Percentiles rank a stretch among this genome's conserved stretches.
Evolutionary conservation across 352 stramenopile species (phyloP).

Genomic region (Thraustotheca clavata): DNA sequence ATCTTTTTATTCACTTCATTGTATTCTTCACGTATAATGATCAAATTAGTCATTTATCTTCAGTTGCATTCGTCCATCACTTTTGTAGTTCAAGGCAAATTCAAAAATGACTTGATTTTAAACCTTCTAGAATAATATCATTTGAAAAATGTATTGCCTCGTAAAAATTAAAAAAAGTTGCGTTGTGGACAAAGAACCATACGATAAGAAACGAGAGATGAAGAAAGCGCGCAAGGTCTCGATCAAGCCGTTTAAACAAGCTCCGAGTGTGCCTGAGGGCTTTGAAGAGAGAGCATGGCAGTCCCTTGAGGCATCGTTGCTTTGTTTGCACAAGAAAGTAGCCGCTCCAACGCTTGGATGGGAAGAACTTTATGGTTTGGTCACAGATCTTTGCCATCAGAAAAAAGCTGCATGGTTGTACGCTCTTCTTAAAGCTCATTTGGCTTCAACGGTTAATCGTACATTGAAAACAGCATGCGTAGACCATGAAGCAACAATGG

Average conservation of each 20-base stretch:
- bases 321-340: slow-evolving; percentile 50
- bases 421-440: slow-evolving; percentile 19
- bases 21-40: no score
- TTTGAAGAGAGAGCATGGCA: slow-evolving; percentile 78
- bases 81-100: no score
- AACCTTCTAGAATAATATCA: no score
- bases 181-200: no score
- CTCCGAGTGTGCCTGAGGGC: slow-evolving; percentile 53
- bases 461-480: slow-evolving; percentile 12
- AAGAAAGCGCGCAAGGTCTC: slow-evolving; percentile 63
- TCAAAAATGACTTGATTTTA: no score
- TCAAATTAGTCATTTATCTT: no score
- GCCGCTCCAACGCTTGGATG: slow-evolving; percentile 44
- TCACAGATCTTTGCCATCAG: slow-evolving; percentile 90
- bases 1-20: no score
- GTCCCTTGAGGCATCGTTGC: slow-evolving; percentile 54
- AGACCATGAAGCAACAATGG: slow-evolving; percentile 11
- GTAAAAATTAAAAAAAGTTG: no score
- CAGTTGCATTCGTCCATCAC: no score
- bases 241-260: slow-evolving; percentile 79
- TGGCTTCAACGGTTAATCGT: background rate
- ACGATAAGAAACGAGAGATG: slow-evolving; percentile 3
- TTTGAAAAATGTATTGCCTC: no score
- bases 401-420: slow-evolving; percentile 80
- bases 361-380: slow-evolving; percentile 76